A percentile compares a stretch with the other conserved stretches of the same genome.
These are phyloP conservation scores for Arabis alpina DNA, from an alignment of 345 rosid species.

Conservation along the genomic window DNA sequence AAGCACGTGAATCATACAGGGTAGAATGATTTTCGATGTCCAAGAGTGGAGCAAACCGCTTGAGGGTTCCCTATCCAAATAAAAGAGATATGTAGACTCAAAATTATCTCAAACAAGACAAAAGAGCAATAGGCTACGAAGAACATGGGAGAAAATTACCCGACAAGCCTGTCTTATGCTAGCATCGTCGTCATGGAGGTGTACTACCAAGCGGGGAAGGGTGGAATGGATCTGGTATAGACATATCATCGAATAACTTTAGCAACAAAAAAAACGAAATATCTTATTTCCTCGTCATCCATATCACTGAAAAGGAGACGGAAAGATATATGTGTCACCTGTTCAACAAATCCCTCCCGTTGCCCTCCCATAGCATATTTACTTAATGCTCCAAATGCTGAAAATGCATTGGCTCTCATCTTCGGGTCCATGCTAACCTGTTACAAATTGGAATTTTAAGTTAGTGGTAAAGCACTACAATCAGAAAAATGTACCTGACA, in stretches of 20 bases:
- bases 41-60: conserved; percentile 65
- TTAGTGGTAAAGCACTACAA: conserved; percentile 23
- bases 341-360: conserved; percentile 81
- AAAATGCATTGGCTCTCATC: conserved; percentile 86
- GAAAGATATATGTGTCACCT: conserved; percentile 51
- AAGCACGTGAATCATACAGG: conserved; percentile 57
- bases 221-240: conserved; percentile 73
- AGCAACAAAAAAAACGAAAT: neutral
- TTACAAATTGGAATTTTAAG: conserved; percentile 30
- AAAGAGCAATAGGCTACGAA: conserved; percentile 22
- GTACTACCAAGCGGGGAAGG: conserved; percentile 80
- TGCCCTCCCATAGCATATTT: conserved; percentile 71
- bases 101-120: conserved; percentile 25
- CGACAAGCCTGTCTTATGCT: conserved; percentile 87
- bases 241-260: conserved; percentile 22
- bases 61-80: conserved; percentile 66
- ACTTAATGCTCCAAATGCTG: conserved; percentile 89
- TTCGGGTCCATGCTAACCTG: conserved; percentile 77
- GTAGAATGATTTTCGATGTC: conserved; percentile 62
- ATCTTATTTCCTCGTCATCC: conserved; percentile 11
- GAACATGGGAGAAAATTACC: conserved; percentile 47
- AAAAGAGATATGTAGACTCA: conserved; percentile 23
- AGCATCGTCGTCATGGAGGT: conserved; percentile 77
- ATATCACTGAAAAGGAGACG: conserved; percentile 18
- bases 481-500: conserved; percentile 21